These are phyloP conservation scores for Hypericum perforatum DNA, from an alignment of 345 rosid species.

Conservation along the genomic window DNA sequence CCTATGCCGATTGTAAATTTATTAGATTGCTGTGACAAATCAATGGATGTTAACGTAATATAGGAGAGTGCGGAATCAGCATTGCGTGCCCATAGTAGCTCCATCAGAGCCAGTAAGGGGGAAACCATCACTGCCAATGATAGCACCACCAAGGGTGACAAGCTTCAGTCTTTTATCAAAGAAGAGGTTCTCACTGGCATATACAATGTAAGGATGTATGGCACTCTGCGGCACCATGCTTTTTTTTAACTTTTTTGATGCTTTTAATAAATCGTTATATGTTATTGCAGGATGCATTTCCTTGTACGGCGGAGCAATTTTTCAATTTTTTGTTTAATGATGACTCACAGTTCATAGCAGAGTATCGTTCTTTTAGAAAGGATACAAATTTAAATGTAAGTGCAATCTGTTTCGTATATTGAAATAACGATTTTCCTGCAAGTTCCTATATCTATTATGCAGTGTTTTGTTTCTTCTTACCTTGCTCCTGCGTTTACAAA, in stretches of 20 bases:
- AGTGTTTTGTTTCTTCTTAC: neutral
- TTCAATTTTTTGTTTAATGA: slow-evolving; percentile 54
- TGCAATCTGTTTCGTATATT: slow-evolving; percentile 4
- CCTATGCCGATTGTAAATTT: no score
- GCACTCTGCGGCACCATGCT: slow-evolving; percentile 2
- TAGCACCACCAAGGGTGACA: slow-evolving; percentile 37
- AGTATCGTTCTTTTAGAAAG: slow-evolving; percentile 62
- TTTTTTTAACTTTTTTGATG: slow-evolving; percentile 8
- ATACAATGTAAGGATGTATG: slow-evolving; percentile 38
- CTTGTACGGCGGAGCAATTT: slow-evolving; percentile 66
- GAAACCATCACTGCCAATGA: slow-evolving; percentile 40
- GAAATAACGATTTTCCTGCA: no score
- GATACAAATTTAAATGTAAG: slow-evolving; percentile 77
- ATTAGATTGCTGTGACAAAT: no score
- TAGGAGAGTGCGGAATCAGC: slow-evolving; percentile 85
- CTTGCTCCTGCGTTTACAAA: slow-evolving; percentile 1
- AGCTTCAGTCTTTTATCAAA: slow-evolving; percentile 59
- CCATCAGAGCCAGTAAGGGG: slow-evolving; percentile 46
- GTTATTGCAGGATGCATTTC: slow-evolving; percentile 55
- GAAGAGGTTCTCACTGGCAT: slow-evolving; percentile 78
- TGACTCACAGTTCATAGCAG: slow-evolving; percentile 49
- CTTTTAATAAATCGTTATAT: slow-evolving; percentile 12
- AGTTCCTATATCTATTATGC: no score
- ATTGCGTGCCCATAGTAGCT: slow-evolving; percentile 89
- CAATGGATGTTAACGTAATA: neutral